These are phyloP conservation scores for Fusarium mundagurra DNA, from an alignment of 2,329 filamentous ascomycete genomes.

Conservation along the genomic window DNA sequence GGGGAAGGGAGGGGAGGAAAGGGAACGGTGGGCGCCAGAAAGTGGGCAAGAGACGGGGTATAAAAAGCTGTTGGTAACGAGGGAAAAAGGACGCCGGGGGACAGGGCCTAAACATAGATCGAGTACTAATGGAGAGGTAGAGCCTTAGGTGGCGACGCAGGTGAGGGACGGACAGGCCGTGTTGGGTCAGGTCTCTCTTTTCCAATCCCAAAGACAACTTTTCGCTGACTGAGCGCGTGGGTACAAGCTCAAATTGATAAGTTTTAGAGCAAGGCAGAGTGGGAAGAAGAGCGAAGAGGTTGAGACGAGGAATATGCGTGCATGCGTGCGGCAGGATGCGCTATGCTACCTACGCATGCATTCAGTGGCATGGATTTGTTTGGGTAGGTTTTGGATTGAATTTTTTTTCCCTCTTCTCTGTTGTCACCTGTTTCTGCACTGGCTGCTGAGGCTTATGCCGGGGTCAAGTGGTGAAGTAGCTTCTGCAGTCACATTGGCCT, in stretches of 20 bases:
- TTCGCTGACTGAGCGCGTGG: slow-evolving; percentile 30
- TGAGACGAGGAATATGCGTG: slow-evolving; percentile 15
- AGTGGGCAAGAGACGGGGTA: slow-evolving; percentile 45
- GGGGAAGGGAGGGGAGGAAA: slow-evolving; percentile 20
- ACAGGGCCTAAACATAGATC: slow-evolving; percentile 40
- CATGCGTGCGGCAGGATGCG: slow-evolving; percentile 37
- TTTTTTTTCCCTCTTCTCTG: background rate
- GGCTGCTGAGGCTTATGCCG: slow-evolving; percentile 39
- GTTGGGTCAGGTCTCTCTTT: slow-evolving; percentile 27
- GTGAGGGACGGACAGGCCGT: slow-evolving; percentile 34
- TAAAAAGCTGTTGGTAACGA: slow-evolving; percentile 43
- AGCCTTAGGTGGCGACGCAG: slow-evolving; percentile 39
- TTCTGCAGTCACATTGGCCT: slow-evolving; percentile 13
- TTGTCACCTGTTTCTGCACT: slow-evolving; percentile 26
- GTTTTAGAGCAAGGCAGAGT: slow-evolving; percentile 9
- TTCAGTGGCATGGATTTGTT: slow-evolving; percentile 43
- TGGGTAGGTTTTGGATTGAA: slow-evolving; percentile 13
- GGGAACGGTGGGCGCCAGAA: slow-evolving; percentile 40
- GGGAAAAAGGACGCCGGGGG: slow-evolving; percentile 35
- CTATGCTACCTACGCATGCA: slow-evolving; percentile 42
- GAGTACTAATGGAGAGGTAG: slow-evolving; percentile 37
- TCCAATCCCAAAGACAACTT: slow-evolving; percentile 8
- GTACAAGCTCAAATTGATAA: slow-evolving; percentile 9
- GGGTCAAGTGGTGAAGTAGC: slow-evolving; percentile 37
- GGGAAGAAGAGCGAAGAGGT: slow-evolving; percentile 13